phyloP scores from a whole-genome alignment of 176 grass and related monocot genomes.

The Oryza australiensis region DNA sequence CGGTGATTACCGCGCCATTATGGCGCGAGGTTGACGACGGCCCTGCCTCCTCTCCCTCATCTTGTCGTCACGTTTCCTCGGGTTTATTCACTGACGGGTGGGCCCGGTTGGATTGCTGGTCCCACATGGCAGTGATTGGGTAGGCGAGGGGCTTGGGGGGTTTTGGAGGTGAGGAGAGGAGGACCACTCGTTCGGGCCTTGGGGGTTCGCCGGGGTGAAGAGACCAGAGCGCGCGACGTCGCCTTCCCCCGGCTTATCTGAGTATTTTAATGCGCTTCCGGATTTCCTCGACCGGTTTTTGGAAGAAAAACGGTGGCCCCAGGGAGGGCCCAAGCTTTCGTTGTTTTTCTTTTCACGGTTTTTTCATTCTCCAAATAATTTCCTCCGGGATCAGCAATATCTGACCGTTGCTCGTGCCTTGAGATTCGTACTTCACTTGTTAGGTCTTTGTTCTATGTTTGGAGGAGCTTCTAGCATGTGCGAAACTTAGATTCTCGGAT shows the following conservation, averaged over 20 bases:
- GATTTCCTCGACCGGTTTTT: background rate
- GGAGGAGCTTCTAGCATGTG: too few relatives aligned
- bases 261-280: slow-evolving; percentile 20
- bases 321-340: background rate
- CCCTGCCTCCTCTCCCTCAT: background rate
- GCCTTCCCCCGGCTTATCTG: slow-evolving; percentile 43
- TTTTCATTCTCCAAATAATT: background rate
- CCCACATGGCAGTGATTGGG: background rate
- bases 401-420: background rate
- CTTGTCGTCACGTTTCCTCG: background rate
- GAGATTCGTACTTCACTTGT: background rate
- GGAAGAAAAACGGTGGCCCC: slow-evolving; percentile 10
- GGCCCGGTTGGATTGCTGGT: accelerated
- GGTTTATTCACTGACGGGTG: background rate
- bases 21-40: slow-evolving; percentile 34
- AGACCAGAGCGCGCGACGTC: slow-evolving; percentile 60
- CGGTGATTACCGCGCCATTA: slow-evolving; percentile 47
- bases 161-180: background rate
- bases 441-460: background rate
- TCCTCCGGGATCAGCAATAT: background rate
- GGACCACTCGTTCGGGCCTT: slow-evolving; percentile 48
- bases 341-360: background rate
- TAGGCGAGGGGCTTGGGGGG: accelerated
- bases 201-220: background rate
- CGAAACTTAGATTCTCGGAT: too few relatives aligned